Percentiles rank a stretch among this genome's conserved stretches.
Evolutionary conservation across 2,329 filamentous ascomycete species (phyloP).

Genomic region (Polytolypa hystricis): DNA sequence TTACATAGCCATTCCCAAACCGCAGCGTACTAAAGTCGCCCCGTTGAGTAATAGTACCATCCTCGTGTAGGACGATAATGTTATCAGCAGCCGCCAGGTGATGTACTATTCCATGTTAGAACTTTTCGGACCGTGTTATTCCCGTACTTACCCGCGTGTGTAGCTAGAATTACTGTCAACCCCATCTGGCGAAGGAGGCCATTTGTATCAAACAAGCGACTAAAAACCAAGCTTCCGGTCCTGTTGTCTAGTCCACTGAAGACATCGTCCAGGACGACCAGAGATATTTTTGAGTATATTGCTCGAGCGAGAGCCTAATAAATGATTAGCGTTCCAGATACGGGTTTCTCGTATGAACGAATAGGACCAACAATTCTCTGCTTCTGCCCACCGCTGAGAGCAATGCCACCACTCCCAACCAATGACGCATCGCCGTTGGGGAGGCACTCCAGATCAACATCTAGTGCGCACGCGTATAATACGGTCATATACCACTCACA

Average conservation of each 20-base stretch:
- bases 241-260: conserved; percentile 40
- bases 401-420: conserved; percentile 41
- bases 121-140: too few relatives aligned
- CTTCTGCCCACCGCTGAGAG: conserved; percentile 43
- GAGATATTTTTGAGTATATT: conserved; percentile 38
- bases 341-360: neutral
- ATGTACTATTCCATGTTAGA: too few relatives aligned
- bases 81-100: conserved; percentile 34
- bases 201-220: conserved; percentile 35
- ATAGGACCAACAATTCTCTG: conserved; percentile 36
- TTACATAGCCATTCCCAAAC: too few relatives aligned
- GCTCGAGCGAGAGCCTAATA: conserved; percentile 42
- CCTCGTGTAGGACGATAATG: conserved; percentile 28
- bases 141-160: conserved; percentile 22
- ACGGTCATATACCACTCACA: conserved; percentile 28
- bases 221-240: conserved; percentile 41
- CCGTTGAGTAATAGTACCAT: conserved; percentile 32
- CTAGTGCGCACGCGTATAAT: conserved; percentile 26
- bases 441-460: conserved; percentile 30
- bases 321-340: conserved; percentile 3
- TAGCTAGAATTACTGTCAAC: conserved; percentile 30
- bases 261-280: conserved; percentile 42
- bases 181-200: conserved; percentile 34
- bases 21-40: too few relatives aligned
- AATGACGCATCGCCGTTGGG: conserved; percentile 34